These are phyloP conservation scores for Annulohypoxylon maeteangense DNA, from an alignment of 495 filamentous ascomycete species.

Conservation along the genomic window DNA sequence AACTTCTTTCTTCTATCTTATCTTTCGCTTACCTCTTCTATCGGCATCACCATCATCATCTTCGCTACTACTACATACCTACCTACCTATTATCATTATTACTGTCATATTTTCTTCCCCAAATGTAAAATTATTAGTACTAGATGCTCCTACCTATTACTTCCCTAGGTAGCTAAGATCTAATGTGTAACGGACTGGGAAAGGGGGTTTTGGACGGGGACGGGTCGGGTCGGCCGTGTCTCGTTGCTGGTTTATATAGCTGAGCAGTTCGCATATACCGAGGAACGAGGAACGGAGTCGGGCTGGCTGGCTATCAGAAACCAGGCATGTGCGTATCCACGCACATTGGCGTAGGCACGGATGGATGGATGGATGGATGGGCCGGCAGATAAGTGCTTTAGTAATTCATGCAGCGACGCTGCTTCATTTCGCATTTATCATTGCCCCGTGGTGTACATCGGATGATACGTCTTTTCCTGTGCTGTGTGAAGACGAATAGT, in stretches of 20 bases:
- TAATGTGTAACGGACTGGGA: constrained; percentile 24
- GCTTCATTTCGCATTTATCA: background rate
- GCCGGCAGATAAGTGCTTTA: background rate
- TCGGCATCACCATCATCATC: background rate
- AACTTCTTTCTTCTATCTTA: background rate
- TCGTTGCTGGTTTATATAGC: constrained; percentile 4
- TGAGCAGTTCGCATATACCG: background rate
- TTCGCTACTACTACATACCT: background rate
- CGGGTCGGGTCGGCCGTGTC: background rate
- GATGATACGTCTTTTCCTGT: background rate
- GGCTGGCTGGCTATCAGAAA: background rate
- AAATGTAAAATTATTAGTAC: constrained; percentile 17
- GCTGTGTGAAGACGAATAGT: background rate
- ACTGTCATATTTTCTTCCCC: background rate
- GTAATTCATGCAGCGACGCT: background rate
- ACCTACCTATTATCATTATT: background rate
- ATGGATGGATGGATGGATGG: background rate
- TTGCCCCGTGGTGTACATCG: background rate
- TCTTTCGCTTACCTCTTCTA: background rate
- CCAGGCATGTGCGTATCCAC: background rate
- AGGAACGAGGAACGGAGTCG: background rate
- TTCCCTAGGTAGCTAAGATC: constrained; percentile 10
- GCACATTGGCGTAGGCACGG: background rate
- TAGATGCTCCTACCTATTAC: background rate
- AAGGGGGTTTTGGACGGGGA: background rate